A percentile compares a stretch with the other conserved stretches of the same genome.
Conservation (phyloP, 805 yeast species). For the Saccharomyces cerevisiae region DNA sequence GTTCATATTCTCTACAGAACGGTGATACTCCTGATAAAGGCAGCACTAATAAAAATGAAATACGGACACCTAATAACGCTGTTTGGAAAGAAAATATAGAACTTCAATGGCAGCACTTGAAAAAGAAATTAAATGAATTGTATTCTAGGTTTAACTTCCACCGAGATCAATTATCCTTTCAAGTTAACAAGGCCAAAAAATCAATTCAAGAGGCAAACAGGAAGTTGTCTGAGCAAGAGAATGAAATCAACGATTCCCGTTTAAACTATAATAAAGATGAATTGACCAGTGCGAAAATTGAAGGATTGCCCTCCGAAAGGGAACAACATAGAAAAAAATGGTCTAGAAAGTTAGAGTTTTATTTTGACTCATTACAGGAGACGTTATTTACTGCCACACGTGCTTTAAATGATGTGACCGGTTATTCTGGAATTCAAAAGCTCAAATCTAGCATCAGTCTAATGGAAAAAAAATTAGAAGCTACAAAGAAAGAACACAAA, state of each 20-base stretch:
- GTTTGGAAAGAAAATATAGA: constrained; percentile 5
- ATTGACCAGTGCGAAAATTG: constrained; percentile 24
- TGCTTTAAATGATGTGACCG: constrained; percentile 83
- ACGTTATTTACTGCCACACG: constrained; percentile 53
- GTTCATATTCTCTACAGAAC: neutral
- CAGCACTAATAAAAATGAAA: neutral
- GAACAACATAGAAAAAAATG: constrained; percentile 34
- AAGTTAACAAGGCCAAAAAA: constrained; percentile 25
- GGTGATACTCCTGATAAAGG: neutral
- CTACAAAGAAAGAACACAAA: constrained; percentile 42
- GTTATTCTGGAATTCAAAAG: constrained; percentile 72
- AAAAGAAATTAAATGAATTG: constrained; percentile 6
- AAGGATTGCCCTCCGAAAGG: constrained; percentile 39
- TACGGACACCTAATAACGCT: neutral
- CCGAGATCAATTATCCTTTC: constrained; percentile 12
- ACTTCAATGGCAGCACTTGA: constrained; percentile 10
- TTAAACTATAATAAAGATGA: constrained; percentile 33
- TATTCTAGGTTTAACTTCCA: constrained; percentile 7
- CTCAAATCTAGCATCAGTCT: constrained; percentile 53
- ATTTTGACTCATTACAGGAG: constrained; percentile 47
- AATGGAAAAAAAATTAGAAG: constrained; percentile 44
- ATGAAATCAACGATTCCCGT: constrained; percentile 27
- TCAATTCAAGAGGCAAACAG: constrained; percentile 33
- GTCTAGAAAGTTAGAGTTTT: constrained; percentile 40
- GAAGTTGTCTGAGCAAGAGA: constrained; percentile 32